Evolutionary conservation across 805 yeast species (phyloP).

Genomic region (Yueomyces sp.): DNA sequence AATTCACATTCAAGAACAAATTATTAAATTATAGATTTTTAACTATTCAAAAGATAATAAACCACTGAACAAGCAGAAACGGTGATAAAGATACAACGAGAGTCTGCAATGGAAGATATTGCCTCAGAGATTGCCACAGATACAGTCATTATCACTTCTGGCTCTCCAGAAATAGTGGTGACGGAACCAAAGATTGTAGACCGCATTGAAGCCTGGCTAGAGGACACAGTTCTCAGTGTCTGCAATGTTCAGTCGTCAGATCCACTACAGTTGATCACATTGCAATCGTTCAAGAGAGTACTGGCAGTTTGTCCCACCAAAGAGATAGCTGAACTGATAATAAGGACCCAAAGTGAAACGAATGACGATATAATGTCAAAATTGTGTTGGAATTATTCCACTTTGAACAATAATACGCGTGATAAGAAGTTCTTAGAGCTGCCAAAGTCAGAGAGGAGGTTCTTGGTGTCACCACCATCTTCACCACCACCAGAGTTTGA

Average conservation of each 20-base stretch:
- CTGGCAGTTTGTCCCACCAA: constrained; percentile 11
- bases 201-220: constrained; percentile 8
- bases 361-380: background rate
- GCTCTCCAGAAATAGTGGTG: background rate
- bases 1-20: too few relatives aligned
- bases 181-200: background rate
- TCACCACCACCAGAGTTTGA: constrained; percentile 32
- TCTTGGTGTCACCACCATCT: constrained; percentile 29
- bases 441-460: constrained; percentile 24
- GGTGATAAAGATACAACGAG: too few relatives aligned
- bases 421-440: constrained; percentile 17
- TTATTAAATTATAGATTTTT: too few relatives aligned
- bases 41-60: too few relatives aligned
- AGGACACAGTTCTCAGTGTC: constrained; percentile 6
- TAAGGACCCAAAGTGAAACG: constrained; percentile 2
- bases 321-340: background rate
- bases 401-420: constrained; percentile 2
- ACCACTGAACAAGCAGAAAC: too few relatives aligned
- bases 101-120: too few relatives aligned
- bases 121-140: background rate
- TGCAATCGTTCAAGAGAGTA: constrained; percentile 12
- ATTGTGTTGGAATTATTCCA: constrained; percentile 8
- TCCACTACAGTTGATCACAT: constrained; percentile 15
- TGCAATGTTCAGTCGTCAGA: constrained; percentile 5
- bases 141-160: constrained; percentile 1